Evolutionary conservation across 805 yeast genomes (phyloP).

Genomic region (Starmerella potacharoeniae): DNA sequence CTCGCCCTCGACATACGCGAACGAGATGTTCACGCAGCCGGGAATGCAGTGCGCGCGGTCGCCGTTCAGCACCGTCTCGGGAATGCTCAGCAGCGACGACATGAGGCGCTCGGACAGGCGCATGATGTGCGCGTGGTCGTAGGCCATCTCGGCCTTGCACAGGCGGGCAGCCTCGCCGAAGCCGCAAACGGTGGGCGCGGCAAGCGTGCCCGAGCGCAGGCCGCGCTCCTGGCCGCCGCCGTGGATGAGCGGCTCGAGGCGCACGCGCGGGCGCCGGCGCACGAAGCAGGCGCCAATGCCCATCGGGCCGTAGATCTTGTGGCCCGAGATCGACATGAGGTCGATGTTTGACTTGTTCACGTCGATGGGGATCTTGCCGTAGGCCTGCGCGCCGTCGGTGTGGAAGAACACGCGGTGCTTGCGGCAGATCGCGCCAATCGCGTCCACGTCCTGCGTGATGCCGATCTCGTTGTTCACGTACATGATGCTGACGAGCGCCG

Average conservation of each 20-base stretch:
- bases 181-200: constrained; percentile 93
- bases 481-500: constrained; percentile 85
- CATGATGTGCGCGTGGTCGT: constrained; percentile 60
- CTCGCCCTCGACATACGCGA: constrained; percentile 97
- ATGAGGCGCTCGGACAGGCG: constrained; percentile 62
- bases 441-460: constrained; percentile 89
- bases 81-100: constrained; percentile 63
- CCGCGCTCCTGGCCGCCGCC: constrained; percentile 99
- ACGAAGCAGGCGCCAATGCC: constrained; percentile 94
- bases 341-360: constrained; percentile 91
- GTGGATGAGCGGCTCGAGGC: constrained; percentile 85
- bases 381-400: constrained; percentile 95
- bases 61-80: constrained; percentile 85
- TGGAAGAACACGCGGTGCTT: constrained; percentile 88
- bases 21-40: constrained; percentile 93
- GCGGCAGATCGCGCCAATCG: constrained; percentile 80
- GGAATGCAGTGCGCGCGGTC: constrained; percentile 62
- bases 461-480: constrained; percentile 98
- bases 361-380: constrained; percentile 84
- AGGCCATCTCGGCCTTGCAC: constrained; percentile 58
- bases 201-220: constrained; percentile 87
- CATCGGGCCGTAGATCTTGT: constrained; percentile 95
- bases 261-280: constrained; percentile 95
- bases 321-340: constrained; percentile 85
- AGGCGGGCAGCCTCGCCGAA: constrained; percentile 95